Evolutionary conservation across 495 filamentous ascomycete species (phyloP).

Genomic region (Hypoxylon perforatum): DNA sequence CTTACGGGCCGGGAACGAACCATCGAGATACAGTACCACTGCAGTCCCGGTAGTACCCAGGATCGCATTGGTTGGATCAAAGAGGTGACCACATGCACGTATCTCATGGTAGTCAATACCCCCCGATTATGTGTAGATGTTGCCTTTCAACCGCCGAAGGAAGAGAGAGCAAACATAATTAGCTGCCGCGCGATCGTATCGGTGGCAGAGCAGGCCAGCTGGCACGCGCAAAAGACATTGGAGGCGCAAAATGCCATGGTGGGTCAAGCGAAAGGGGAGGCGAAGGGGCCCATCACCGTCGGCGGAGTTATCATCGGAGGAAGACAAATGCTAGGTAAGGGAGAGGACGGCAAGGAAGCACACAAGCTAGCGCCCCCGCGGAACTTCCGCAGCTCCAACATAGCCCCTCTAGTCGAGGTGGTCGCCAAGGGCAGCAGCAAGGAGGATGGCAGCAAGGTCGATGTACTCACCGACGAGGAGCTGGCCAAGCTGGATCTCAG

Average conservation of each 20-base stretch:
- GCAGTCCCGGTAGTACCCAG: conserved; percentile 75
- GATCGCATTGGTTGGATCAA: conserved; percentile 96
- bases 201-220: conserved; percentile 64
- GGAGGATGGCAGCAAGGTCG: conserved; percentile 65
- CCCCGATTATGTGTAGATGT: conserved; percentile 92
- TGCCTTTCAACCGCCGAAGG: conserved; percentile 88
- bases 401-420: conserved; percentile 46
- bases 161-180: conserved; percentile 80
- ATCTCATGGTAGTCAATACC: conserved; percentile 94
- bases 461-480: conserved; percentile 66
- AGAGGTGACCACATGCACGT: conserved; percentile 91
- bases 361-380: conserved; percentile 50
- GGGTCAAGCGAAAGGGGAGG: conserved; percentile 51
- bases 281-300: conserved; percentile 52
- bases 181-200: conserved; percentile 78
- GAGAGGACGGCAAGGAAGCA: conserved; percentile 56
- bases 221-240: conserved; percentile 65
- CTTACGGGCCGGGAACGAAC: conserved; percentile 84
- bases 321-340: conserved; percentile 57
- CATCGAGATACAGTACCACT: conserved; percentile 94
- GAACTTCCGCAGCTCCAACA: conserved; percentile 41
- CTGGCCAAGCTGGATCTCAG: conserved; percentile 77
- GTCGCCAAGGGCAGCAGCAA: conserved; percentile 54
- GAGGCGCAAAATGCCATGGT: conserved; percentile 64
- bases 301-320: conserved; percentile 66